Evolutionary conservation across 768 basidiomycete genomes (phyloP), one percentile per base, ranked within the genome.

Genomic region (Porphyrellus cyaneotinctus): DNA sequence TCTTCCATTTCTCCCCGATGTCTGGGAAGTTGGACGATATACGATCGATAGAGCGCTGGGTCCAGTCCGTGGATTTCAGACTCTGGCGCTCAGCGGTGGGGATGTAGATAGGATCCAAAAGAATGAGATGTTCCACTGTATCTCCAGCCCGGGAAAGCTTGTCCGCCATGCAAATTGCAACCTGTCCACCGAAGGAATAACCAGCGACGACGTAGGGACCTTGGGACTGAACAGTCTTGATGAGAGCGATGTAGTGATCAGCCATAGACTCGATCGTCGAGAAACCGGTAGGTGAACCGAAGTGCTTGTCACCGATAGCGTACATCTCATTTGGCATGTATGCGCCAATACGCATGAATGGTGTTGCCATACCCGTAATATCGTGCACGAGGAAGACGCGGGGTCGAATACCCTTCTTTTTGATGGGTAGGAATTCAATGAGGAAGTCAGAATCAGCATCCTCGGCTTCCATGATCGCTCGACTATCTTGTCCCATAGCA

Each of bases 91-190:
- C 66, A 2, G 43, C 4, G 2, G 62, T 26, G 12, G 67, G 64
- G 43, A 68, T 68, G 47, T 63, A 67, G 41, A 67, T 67, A 2
- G 66, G 52, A 57, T 67, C 67, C 47, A 67, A 56, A n/a, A 67
- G 58, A 42, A 68, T 49, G 30, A 67, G 62, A 31, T 56, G 66
- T 15, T 58, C 52, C 47, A 47, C 72, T 72, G n/a, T n/a, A n/a
- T n/a, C n/a, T n/a, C n/a, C n/a, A n/a, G n/a, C n/a, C n/a, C n/a
- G n/a, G n/a, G n/a, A n/a, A 49, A 76, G 69, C 15, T 77, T 72
- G 12, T 71, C 67, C 43, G 78, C 78, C 76, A 78, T 78, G 56
- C 14, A 65, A 22, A 67, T 43, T 14, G 66, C 66, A n/a, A 68
- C 66, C 17, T 64, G 56, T 11, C 66, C 66, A 32, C 66, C 66